These are phyloP conservation scores for Arthrobotrys iridis DNA, from an alignment of 2,329 filamentous ascomycete genomes.

Conservation along the genomic window DNA sequence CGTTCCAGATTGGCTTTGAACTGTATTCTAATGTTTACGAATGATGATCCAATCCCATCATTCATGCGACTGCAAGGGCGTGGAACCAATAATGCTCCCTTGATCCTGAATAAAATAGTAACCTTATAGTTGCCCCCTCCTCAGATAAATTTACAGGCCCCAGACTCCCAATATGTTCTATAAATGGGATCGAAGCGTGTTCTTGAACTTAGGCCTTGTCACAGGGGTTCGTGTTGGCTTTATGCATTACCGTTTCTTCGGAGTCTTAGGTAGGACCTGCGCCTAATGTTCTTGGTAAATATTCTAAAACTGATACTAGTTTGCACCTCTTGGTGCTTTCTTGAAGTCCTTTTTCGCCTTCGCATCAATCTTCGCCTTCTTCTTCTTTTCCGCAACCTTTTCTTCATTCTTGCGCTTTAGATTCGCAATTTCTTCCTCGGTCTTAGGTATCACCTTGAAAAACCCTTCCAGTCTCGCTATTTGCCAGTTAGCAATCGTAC, in stretches of 20 bases:
- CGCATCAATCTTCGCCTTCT: slow-evolving; percentile 91
- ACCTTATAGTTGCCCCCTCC: no score
- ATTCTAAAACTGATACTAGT: no score
- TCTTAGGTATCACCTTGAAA: slow-evolving; percentile 92
- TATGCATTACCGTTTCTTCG: no score
- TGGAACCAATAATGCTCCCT: neutral
- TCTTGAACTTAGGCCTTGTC: no score
- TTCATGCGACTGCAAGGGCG: neutral
- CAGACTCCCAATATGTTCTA: no score
- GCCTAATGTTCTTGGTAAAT: no score
- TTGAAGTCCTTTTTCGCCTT: slow-evolving; percentile 95
- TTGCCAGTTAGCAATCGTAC: neutral
- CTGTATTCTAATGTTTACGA: slow-evolving; percentile 46
- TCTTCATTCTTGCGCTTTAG: slow-evolving; percentile 94
- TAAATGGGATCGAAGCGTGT: no score
- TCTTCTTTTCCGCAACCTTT: slow-evolving; percentile 90
- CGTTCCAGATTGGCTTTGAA: slow-evolving; percentile 20
- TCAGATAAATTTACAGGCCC: no score
- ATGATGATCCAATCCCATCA: slow-evolving; percentile 8
- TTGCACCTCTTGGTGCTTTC: slow-evolving; percentile 76
- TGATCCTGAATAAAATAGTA: neutral
- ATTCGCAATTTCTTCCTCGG: slow-evolving; percentile 81
- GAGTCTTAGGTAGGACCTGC: no score
- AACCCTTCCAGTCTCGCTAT: slow-evolving; percentile 86
- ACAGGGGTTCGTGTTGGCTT: no score